These are phyloP conservation scores for Castanopsis chinensis DNA, from an alignment of 306 rosid genomes.

Conservation along the genomic window DNA sequence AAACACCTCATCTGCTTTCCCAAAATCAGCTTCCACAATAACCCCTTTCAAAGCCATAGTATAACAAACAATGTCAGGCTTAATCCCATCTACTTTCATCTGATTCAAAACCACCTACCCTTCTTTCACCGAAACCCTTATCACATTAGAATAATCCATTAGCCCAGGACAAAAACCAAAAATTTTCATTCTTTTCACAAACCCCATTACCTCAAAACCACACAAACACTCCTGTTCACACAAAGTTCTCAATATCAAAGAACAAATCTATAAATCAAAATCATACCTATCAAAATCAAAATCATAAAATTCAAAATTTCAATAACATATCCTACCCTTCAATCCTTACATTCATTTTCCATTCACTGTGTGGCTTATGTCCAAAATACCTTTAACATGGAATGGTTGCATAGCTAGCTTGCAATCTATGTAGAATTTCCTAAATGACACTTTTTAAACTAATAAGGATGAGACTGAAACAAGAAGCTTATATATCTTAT, in stretches of 20 bases:
- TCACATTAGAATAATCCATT: conserved; percentile 56
- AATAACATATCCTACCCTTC: conserved; percentile 55
- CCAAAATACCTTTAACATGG: too few relatives aligned
- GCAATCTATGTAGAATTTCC: too few relatives aligned
- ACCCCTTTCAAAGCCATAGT: conserved; percentile 64
- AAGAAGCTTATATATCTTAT: too few relatives aligned
- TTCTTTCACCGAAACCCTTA: conserved; percentile 54
- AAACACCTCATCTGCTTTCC: conserved; percentile 54
- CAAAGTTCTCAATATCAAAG: conserved; percentile 56
- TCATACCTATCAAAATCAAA: conserved; percentile 45
- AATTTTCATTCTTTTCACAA: conserved; percentile 52
- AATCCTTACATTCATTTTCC: too few relatives aligned
- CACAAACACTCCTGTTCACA: conserved; percentile 38
- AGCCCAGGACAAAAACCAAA: conserved; percentile 59
- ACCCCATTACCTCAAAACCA: conserved; percentile 41
- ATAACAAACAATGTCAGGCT: conserved; percentile 74
- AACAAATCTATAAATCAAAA: conserved; percentile 49
- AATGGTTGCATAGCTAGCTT: too few relatives aligned
- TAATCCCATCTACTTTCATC: conserved; percentile 60
- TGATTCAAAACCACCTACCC: conserved; percentile 43
- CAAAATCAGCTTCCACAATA: conserved; percentile 42
- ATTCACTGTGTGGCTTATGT: too few relatives aligned
- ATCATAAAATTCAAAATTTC: conserved; percentile 54
- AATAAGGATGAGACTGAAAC: too few relatives aligned
- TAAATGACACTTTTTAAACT: too few relatives aligned